A percentile compares a stretch with the other conserved stretches of the same genome.
These are phyloP conservation scores for Plasmodium cynomolgi DNA, from an alignment of 169 alveolate species.

Conservation along the genomic window DNA sequence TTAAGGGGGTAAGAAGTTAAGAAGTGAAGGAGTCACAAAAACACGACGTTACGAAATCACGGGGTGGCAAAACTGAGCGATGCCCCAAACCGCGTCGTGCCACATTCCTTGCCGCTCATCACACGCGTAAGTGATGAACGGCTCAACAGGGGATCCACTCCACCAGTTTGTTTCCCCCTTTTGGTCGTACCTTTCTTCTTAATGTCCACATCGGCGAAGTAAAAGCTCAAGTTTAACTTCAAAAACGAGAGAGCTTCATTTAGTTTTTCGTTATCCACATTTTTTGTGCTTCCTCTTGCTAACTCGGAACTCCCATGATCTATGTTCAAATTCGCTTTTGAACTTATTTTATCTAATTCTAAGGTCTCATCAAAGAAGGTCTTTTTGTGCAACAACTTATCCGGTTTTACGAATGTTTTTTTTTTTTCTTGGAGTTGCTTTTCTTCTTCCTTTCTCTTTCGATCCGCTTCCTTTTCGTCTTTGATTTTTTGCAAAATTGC, in stretches of 20 bases:
- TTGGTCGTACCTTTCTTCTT: constrained; percentile 26
- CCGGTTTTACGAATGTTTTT: constrained; percentile 14
- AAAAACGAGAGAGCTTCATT: constrained; percentile 54
- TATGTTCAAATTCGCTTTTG: constrained; percentile 23
- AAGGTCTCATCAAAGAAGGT: constrained; percentile 42
- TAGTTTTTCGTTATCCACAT: constrained; percentile 42
- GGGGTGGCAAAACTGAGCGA: background rate
- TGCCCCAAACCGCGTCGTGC: background rate
- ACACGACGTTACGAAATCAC: background rate
- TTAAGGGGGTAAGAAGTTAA: background rate
- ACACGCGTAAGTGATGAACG: background rate
- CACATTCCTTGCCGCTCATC: background rate
- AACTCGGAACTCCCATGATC: constrained; percentile 9
- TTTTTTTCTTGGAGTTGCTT: constrained; percentile 21
- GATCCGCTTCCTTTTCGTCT: constrained; percentile 40
- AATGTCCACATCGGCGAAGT: constrained; percentile 43
- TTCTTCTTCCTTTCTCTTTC: constrained; percentile 43
- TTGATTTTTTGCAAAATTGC: constrained; percentile 41
- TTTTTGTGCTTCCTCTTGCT: background rate
- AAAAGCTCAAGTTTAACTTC: constrained; percentile 2
- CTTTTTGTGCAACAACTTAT: constrained; percentile 32
- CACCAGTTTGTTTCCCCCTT: background rate
- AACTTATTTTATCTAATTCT: constrained; percentile 44
- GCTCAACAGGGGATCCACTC: background rate
- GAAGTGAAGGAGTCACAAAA: background rate